Evolutionary conservation across 768 basidiomycete genomes (phyloP), one percentile per base, ranked within the genome.

Genomic region (Boletus sp.): DNA sequence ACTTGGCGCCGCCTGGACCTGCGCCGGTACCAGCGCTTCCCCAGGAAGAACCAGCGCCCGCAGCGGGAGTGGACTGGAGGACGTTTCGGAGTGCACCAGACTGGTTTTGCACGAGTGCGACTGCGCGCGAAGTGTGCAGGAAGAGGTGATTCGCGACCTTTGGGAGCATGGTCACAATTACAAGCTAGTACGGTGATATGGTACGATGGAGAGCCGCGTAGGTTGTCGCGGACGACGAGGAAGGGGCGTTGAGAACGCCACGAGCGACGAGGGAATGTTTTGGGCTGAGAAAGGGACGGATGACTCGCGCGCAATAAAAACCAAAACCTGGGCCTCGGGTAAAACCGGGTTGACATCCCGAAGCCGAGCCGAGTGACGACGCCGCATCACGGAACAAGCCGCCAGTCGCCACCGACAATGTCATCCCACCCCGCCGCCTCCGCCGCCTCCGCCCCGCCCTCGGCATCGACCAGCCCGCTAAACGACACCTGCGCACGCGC

Each of bases 71-170:
- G 3, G 80, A 75, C 65, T 90, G 86, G 52, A 91, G 78, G 51
- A 87, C 90, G 79, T 87, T 92, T 54, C 89, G 77, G 67, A 91
- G 75, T 0, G 87, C 81, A 5, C 79, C 73, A 5, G 78, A 78
- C 68, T 88, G 88, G 57, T 84, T 83, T 61, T 91, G 88, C 52
- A 87, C 85, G 45, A 84, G 82, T 0, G 86, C 83, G 44, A 84
- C 90, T 15, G 86, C 88, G 64, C 90, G 85, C 14, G 85, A 79
- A 0, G 87, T 88, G 59, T 85, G 84, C 56, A 90, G 82, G 33
- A 93, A 73, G 49, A 93, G 76, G 47, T 86, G 83, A n/a, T 84
- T 86, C 30, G 88, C 85, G 73, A 88, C 85, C 72, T 90, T 90
- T 47, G 90, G 90, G 65, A 93, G 75, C 90, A 93, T 93, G 21